phyloP scores from a whole-genome alignment of 371 early-diverging fungal genomes.

The Lichtheimia ramosa region DNA sequence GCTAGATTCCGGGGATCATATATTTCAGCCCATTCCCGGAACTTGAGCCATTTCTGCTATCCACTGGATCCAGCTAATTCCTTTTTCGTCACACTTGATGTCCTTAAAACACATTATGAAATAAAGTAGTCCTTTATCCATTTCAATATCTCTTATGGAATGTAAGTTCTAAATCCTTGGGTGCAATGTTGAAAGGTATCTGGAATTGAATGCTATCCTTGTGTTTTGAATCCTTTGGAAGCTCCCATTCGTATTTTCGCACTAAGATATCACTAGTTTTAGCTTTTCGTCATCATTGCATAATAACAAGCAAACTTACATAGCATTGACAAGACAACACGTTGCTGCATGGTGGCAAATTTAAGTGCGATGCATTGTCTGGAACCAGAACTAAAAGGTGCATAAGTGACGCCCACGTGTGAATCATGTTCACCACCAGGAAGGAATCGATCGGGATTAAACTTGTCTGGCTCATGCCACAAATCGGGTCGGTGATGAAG shows the following conservation, averaged over 20 bases:
- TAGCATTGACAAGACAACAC: slow-evolving; percentile 11
- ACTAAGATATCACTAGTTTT: slow-evolving; percentile 8
- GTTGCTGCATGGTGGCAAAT: slow-evolving; percentile 10
- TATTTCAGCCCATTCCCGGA: no score
- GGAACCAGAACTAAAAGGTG: slow-evolving; percentile 35
- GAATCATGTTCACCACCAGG: slow-evolving; percentile 14
- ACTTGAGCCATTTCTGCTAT: no score
- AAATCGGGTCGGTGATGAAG: slow-evolving; percentile 15
- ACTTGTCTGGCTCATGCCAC: slow-evolving; percentile 24
- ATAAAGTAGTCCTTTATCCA: no score
- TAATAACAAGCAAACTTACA: slow-evolving; percentile 5
- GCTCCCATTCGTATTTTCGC: slow-evolving; percentile 17
- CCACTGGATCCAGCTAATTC: no score
- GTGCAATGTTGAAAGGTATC: slow-evolving; percentile 1
- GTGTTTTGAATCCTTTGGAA: slow-evolving; percentile 11
- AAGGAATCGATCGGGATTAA: slow-evolving; percentile 26
- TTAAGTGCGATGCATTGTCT: slow-evolving; percentile 1
- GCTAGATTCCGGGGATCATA: no score
- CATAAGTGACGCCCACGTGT: slow-evolving; percentile 27
- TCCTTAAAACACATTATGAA: no score
- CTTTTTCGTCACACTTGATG: no score
- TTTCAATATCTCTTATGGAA: slow-evolving; percentile 4
- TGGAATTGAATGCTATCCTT: background rate
- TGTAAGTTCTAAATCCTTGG: background rate
- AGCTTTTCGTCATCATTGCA: slow-evolving; percentile 5